Percentiles rank a stretch among this genome's conserved stretches.
phyloP scores from a whole-genome alignment of 805 yeast species.

The Clavispora vitiphila region DNA sequence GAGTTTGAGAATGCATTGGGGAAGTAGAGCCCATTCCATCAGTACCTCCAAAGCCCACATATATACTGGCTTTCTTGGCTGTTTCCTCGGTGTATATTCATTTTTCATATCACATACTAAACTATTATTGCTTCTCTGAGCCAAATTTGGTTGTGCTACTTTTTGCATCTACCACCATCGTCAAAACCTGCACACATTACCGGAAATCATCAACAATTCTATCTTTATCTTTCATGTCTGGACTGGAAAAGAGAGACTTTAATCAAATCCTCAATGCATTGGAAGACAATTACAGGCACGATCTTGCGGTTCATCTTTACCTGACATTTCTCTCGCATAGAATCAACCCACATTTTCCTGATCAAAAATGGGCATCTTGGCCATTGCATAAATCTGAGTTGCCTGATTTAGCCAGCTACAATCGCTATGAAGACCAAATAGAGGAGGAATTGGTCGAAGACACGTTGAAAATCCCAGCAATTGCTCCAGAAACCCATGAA shows the following conservation, averaged over 20 bases:
- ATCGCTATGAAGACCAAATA: not conserved
- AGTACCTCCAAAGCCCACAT: too few species aligned
- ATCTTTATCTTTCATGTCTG: not conserved
- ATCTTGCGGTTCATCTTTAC: conserved; percentile 63
- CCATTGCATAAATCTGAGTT: conserved; percentile 34
- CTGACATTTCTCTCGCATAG: conserved; percentile 44
- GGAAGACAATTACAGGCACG: conserved; percentile 48
- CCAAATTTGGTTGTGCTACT: too few species aligned
- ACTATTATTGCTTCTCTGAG: too few species aligned
- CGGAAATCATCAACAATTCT: not conserved
- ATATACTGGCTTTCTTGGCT: too few species aligned
- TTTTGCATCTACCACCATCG: too few species aligned
- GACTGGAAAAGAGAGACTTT: not conserved
- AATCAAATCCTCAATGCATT: conserved; percentile 19
- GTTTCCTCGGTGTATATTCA: too few species aligned
- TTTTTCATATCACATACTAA: too few species aligned
- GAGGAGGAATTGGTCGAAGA: not conserved
- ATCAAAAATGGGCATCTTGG: conserved; percentile 52
- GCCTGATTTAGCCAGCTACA: not conserved
- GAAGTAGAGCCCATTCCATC: too few species aligned
- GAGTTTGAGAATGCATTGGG: too few species aligned
- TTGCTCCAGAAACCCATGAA: not conserved
- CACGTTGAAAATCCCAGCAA: too few species aligned
- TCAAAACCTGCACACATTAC: not conserved
- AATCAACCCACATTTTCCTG: conserved; percentile 33